Percentiles rank a stretch among this genome's conserved stretches.
Evolutionary conservation across 352 stramenopile species (phyloP).

Genomic region (Phytophthora podocarpi): DNA sequence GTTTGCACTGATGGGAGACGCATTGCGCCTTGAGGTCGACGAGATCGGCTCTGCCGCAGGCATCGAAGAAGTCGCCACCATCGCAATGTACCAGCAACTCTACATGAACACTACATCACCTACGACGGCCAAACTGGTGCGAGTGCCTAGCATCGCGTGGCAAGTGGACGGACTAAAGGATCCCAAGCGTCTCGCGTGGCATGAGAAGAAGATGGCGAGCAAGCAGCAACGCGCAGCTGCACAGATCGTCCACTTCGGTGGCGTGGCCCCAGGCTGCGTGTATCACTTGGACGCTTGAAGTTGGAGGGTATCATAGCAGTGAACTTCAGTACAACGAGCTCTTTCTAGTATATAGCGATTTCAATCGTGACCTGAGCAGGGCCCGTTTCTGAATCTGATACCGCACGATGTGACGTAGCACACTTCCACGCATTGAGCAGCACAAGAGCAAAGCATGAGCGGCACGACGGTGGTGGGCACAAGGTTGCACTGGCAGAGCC

Average conservation of each 20-base stretch:
- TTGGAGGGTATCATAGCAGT: background rate
- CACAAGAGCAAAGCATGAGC: slow-evolving; percentile 13
- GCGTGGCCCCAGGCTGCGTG: slow-evolving; percentile 45
- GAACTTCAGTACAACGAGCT: background rate
- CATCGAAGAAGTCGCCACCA: slow-evolving; percentile 94
- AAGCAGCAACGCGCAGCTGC: slow-evolving; percentile 85
- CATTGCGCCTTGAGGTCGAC: slow-evolving; percentile 55
- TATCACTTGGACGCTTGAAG: slow-evolving; percentile 48
- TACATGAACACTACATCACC: slow-evolving; percentile 42
- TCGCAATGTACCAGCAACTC: slow-evolving; percentile 91
- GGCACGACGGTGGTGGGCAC: slow-evolving; percentile 48
- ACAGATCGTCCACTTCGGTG: slow-evolving; percentile 73
- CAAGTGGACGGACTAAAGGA: slow-evolving; percentile 71
- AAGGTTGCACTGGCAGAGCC: slow-evolving; percentile 68
- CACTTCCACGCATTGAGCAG: background rate
- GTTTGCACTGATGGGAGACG: slow-evolving; percentile 91
- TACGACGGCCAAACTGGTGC: slow-evolving; percentile 85
- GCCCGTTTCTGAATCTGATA: slow-evolving; percentile 30
- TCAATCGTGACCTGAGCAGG: background rate
- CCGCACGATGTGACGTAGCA: slow-evolving; percentile 12
- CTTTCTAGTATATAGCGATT: too few species aligned
- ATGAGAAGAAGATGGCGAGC: slow-evolving; percentile 95
- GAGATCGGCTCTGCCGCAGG: slow-evolving; percentile 47
- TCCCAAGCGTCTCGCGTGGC: slow-evolving; percentile 85
- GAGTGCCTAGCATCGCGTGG: slow-evolving; percentile 82